A percentile compares a stretch with the other conserved stretches of the same genome.
These are phyloP conservation scores for Limonium bicolor DNA, from an alignment of 148 eudicot species.

Conservation along the genomic window DNA sequence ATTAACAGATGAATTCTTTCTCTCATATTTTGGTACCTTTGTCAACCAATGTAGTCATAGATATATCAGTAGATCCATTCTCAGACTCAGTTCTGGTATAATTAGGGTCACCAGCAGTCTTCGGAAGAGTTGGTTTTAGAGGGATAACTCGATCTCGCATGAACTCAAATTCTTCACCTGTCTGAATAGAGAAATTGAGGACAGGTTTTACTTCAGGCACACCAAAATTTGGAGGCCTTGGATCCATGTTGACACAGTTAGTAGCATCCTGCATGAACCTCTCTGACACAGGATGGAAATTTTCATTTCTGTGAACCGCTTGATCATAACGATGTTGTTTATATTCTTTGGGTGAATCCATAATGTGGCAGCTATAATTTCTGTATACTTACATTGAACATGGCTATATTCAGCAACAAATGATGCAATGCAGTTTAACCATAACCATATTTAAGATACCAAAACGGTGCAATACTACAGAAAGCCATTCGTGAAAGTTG, in stretches of 20 bases:
- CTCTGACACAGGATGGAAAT: conserved; percentile 41
- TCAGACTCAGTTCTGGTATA: conserved; percentile 34
- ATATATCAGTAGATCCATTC: conserved; percentile 49
- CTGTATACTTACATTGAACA: too few species aligned
- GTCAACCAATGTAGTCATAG: conserved; percentile 35
- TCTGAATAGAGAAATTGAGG: conserved; percentile 31
- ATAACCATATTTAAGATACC: too few species aligned
- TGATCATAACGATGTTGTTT: conserved; percentile 24
- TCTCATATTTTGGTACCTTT: conserved; percentile 30
- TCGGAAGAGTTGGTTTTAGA: conserved; percentile 9
- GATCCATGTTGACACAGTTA: conserved; percentile 33
- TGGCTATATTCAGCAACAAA: too few species aligned
- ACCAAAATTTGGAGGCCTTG: conserved; percentile 31
- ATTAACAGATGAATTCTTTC: conserved; percentile 22
- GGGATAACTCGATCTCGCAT: conserved; percentile 34
- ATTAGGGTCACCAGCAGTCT: conserved; percentile 11
- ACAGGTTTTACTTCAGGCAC: conserved; percentile 29
- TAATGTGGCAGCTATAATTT: conserved; percentile 9
- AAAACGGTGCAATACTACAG: too few species aligned
- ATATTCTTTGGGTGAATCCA: conserved; percentile 53
- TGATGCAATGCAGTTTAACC: too few species aligned
- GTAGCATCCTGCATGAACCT: conserved; percentile 46
- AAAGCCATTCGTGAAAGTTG: too few species aligned
- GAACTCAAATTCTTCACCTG: conserved; percentile 49
- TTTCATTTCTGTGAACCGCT: conserved; percentile 31